phyloP scores from a whole-genome alignment of 2,329 filamentous ascomycete genomes.

The Thelonectria rubi region DNA sequence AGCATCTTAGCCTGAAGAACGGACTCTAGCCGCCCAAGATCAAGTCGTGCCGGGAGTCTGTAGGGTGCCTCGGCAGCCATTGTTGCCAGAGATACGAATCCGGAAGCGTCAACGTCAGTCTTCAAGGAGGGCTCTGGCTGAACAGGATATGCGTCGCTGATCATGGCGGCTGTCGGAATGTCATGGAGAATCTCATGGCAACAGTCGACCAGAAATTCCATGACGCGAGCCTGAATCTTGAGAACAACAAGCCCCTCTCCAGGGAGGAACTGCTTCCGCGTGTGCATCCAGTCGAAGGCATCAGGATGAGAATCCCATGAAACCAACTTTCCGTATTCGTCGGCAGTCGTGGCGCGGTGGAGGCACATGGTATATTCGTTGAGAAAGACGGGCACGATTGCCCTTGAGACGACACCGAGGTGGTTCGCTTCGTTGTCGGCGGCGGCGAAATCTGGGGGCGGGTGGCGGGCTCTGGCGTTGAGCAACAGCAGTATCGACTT shows the following conservation, averaged over 20 bases:
- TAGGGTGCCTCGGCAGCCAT: conserved; percentile 63
- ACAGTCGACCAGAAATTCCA: conserved; percentile 59
- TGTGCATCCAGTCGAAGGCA: conserved; percentile 50
- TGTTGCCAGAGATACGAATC: conserved; percentile 50
- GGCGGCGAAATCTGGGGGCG: conserved; percentile 57
- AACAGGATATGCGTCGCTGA: conserved; percentile 42
- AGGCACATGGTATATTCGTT: conserved; percentile 48
- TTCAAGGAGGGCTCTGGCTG: conserved; percentile 50
- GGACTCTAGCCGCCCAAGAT: conserved; percentile 55
- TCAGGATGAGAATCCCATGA: conserved; percentile 47
- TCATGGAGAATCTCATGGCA: conserved; percentile 61
- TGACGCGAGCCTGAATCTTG: conserved; percentile 58
- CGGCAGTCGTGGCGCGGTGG: conserved; percentile 36
- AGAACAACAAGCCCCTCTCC: conserved; percentile 60
- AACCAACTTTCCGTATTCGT: conserved; percentile 50
- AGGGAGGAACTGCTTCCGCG: conserved; percentile 50
- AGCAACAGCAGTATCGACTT: conserved; percentile 60
- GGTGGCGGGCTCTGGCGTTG: conserved; percentile 59
- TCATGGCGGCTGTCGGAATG: conserved; percentile 47
- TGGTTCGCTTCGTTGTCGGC: conserved; percentile 52
- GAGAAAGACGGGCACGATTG: conserved; percentile 41
- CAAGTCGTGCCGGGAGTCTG: conserved; percentile 54
- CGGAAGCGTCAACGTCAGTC: conserved; percentile 41
- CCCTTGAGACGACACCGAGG: conserved; percentile 41
- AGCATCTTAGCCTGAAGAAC: conserved; percentile 54